Evolutionary conservation across 306 rosid species (phyloP).

Genomic region (Vigna nakashimae): DNA sequence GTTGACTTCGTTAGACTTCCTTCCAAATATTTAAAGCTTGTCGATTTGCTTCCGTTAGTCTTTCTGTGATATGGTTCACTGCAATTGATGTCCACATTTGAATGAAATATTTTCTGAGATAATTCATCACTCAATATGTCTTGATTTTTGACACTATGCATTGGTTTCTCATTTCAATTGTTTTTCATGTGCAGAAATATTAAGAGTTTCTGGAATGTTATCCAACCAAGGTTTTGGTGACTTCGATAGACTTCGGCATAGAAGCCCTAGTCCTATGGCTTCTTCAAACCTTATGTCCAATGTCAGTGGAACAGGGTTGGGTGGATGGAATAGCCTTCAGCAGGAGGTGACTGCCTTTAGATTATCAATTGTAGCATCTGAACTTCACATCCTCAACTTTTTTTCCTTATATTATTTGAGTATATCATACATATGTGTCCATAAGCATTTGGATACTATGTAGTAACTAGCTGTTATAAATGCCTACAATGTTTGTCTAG

Average conservation of each 20-base stretch:
- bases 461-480: background rate
- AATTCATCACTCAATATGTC: background rate
- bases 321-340: constrained; percentile 92
- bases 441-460: constrained; percentile 11
- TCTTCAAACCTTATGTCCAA: constrained; percentile 88
- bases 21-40: constrained; percentile 14
- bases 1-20: constrained; percentile 34
- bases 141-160: constrained; percentile 27
- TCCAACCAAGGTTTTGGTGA: constrained; percentile 98
- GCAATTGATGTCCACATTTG: background rate
- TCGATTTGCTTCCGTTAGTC: background rate
- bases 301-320: constrained; percentile 77
- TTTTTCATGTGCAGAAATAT: constrained; percentile 76
- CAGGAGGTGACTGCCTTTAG: constrained; percentile 61
- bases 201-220: constrained; percentile 94
- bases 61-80: background rate
- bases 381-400: constrained; percentile 11
- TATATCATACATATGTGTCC: constrained; percentile 7
- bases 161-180: constrained; percentile 47
- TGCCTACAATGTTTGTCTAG: background rate
- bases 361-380: constrained; percentile 19
- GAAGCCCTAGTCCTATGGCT: constrained; percentile 99
- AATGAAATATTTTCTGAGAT: background rate
- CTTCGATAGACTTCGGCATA: constrained; percentile 92
- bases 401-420: constrained; percentile 14